Evolutionary conservation across 2,329 filamentous ascomycete species (phyloP).

Genomic region (Paraphaeosphaeria sporulosa): DNA sequence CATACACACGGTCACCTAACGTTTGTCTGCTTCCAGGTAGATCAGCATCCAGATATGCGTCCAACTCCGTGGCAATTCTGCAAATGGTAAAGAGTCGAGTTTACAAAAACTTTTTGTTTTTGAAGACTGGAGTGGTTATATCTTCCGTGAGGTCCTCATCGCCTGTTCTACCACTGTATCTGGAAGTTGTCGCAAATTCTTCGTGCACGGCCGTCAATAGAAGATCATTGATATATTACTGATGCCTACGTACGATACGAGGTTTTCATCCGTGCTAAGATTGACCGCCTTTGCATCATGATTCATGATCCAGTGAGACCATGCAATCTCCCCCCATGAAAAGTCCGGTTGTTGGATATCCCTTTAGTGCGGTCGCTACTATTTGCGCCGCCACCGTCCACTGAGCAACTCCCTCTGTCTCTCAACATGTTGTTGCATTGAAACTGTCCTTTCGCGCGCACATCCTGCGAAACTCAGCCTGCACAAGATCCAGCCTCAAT

Average conservation of each 20-base stretch:
- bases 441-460: constrained; percentile 22
- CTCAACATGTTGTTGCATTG: not conserved
- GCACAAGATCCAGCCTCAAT: constrained; percentile 32
- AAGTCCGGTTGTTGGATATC: not conserved
- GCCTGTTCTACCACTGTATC: too few species aligned
- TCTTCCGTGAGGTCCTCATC: too few species aligned
- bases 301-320: not conserved
- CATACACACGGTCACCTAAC: too few species aligned
- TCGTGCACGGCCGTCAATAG: not conserved
- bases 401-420: not conserved
- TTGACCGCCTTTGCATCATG: not conserved
- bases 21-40: too few species aligned
- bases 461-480: constrained; percentile 28
- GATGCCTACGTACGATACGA: not conserved
- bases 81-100: too few species aligned
- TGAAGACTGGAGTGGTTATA: too few species aligned
- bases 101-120: too few species aligned
- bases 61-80: too few species aligned
- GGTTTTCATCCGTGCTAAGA: not conserved
- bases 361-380: not conserved
- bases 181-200: too few species aligned
- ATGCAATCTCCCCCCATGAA: not conserved
- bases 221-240: not conserved
- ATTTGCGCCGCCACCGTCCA: not conserved
- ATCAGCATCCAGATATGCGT: too few species aligned